phyloP scores from a whole-genome alignment of 2,329 filamentous ascomycete genomes.

The Penicillium freii region DNA sequence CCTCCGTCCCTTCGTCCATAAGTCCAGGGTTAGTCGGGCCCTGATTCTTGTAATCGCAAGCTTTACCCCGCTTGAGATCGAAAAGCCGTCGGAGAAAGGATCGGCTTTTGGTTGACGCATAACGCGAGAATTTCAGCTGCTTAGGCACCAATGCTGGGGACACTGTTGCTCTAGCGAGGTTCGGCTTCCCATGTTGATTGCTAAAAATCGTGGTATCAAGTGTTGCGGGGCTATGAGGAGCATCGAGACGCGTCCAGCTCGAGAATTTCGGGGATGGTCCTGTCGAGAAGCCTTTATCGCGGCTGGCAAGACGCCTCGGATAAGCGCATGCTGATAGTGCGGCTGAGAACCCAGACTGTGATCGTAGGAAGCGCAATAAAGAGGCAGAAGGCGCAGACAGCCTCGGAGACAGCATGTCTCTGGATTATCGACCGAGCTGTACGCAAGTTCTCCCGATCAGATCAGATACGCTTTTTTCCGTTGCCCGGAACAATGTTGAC shows the following conservation, averaged over 20 bases:
- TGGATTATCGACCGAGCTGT: conserved; percentile 9
- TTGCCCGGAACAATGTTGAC: conserved; percentile 30
- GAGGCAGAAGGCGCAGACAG: conserved; percentile 51
- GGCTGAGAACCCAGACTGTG: conserved; percentile 61
- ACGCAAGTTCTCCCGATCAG: conserved; percentile 9
- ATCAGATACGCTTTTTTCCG: conserved; percentile 20
- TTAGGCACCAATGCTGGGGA: conserved; percentile 6
- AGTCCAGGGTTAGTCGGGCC: conserved; percentile 59
- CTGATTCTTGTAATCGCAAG: conserved; percentile 43
- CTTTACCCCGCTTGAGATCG: conserved; percentile 35
- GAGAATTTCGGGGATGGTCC: conserved; percentile 21
- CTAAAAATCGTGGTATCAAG: conserved; percentile 35
- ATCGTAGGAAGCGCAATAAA: conserved; percentile 70
- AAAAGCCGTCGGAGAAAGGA: conserved; percentile 40
- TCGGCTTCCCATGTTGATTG: conserved; percentile 15
- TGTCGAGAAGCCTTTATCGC: conserved; percentile 17
- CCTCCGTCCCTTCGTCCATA: conserved; percentile 59
- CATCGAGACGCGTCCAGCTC: conserved; percentile 22
- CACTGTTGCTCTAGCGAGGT: neutral
- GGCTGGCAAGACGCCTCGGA: conserved; percentile 14
- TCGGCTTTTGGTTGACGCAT: conserved; percentile 33
- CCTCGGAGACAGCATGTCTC: conserved; percentile 43
- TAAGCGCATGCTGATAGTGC: conserved; percentile 33
- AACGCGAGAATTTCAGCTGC: conserved; percentile 23
- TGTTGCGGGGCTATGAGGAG: conserved; percentile 21